Conservation (phyloP, 2,329 filamentous ascomycete species). For the Nemania sp. region DNA sequence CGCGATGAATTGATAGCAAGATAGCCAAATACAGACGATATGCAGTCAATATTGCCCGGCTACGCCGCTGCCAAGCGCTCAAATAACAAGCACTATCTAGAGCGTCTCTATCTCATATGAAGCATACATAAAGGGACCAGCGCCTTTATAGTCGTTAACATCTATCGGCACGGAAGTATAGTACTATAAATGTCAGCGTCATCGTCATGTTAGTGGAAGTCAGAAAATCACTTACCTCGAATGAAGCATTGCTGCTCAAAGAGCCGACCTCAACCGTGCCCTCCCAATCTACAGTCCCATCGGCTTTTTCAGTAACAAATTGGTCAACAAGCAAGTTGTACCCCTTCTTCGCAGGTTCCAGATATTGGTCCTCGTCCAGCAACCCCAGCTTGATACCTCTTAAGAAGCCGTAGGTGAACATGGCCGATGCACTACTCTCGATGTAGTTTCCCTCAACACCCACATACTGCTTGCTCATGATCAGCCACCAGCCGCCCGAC, state of each 20-base stretch:
- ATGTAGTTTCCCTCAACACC: conserved; percentile 59
- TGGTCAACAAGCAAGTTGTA: conserved; percentile 48
- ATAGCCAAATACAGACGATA: background rate
- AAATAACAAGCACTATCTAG: background rate
- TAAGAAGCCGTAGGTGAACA: conserved; percentile 59
- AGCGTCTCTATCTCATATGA: conserved; percentile 40
- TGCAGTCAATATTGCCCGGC: too few species aligned
- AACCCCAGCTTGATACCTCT: conserved; percentile 48
- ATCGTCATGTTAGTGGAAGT: background rate
- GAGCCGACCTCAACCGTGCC: conserved; percentile 56
- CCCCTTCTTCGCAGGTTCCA: conserved; percentile 45
- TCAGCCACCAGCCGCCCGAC: conserved; percentile 59
- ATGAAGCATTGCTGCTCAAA: conserved; percentile 50
- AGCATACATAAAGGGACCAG: conserved; percentile 46
- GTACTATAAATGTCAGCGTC: conserved; percentile 39
- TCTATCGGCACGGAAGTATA: conserved; percentile 46
- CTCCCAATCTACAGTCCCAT: conserved; percentile 53
- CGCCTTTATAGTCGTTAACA: conserved; percentile 44
- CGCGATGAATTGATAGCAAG: too few species aligned
- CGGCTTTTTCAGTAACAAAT: conserved; percentile 50
- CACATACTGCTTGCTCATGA: conserved; percentile 55
- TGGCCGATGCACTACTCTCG: conserved; percentile 60
- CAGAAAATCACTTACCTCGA: conserved; percentile 45
- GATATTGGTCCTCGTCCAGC: conserved; percentile 39
- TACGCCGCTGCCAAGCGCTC: background rate